Percentiles rank a stretch among this genome's conserved stretches.
Evolutionary conservation across 2,329 filamentous ascomycete species (phyloP).

Genomic region (Cytospora piceae): DNA sequence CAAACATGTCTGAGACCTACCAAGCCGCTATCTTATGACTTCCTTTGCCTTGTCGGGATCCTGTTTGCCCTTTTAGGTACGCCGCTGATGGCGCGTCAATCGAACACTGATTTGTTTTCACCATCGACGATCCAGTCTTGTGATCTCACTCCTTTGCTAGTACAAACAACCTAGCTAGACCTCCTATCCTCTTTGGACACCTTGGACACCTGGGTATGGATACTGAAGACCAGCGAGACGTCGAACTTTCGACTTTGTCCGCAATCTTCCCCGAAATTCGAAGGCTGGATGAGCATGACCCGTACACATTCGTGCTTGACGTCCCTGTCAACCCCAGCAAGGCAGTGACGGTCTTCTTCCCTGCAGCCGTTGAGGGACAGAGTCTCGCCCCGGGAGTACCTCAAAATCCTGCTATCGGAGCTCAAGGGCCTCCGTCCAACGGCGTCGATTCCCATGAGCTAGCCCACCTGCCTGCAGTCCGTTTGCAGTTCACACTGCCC

Average conservation of each 20-base stretch:
- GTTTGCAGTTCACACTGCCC: constrained; percentile 58
- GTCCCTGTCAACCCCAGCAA: constrained; percentile 59
- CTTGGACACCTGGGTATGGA: constrained; percentile 19
- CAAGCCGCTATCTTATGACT: constrained; percentile 9
- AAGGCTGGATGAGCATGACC: constrained; percentile 45
- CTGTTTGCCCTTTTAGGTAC: background rate
- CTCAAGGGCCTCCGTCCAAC: constrained; percentile 7
- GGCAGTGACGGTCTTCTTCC: constrained; percentile 62
- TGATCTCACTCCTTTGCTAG: background rate
- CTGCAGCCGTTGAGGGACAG: constrained; percentile 46
- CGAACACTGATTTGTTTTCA: background rate
- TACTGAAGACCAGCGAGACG: constrained; percentile 55
- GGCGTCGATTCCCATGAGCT: constrained; percentile 53
- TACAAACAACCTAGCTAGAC: background rate
- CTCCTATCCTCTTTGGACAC: background rate
- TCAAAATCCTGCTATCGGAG: constrained; percentile 28
- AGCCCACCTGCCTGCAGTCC: constrained; percentile 61
- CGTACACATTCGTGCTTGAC: constrained; percentile 58
- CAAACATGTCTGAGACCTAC: constrained; percentile 18
- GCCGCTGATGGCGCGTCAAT: constrained; percentile 11
- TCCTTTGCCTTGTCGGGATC: background rate
- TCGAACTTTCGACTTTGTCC: constrained; percentile 63
- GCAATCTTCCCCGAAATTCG: constrained; percentile 71
- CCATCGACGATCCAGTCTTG: constrained; percentile 5
- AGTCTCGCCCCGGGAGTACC: constrained; percentile 28